Evolutionary conservation across 2,329 filamentous ascomycete genomes (phyloP), one percentile per base, ranked within the genome.

Genomic region (Setomelanomma holmii): DNA sequence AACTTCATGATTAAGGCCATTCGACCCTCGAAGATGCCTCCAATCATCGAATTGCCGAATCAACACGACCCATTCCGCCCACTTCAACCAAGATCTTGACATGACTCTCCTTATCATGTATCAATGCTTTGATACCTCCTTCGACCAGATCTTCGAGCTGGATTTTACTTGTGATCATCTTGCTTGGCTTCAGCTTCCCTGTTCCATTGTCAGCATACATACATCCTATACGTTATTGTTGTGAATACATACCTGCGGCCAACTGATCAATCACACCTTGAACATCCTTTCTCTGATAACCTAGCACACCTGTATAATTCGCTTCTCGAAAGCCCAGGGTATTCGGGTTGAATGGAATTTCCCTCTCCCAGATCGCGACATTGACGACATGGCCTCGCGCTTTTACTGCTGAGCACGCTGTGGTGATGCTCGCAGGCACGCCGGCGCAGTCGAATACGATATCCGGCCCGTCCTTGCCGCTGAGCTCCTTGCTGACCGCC

Each of bases 391-490:
- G 83, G 0, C 85, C 86, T 30, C 81, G 76, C 0, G 79, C 76
- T 42, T 79, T 76, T 2, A 85, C 80, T 0, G 81, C 77, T 17
- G 77, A 69, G 35, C 83, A 60, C 72, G 84, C 59, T 53, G 76
- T 74, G 14, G 49, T 62, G 8, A 75, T 47, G 45, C 69, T 82
- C 1, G 75, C 75, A n/a, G 81, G 77, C 17, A 87, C 83, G 5
- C 86, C 86, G 0, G 85, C 84, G 24, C 84, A 85, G 56, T 89
- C 85, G 55, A 87, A 86, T 0, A 83, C 81, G 1, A 87, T 76
- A 61, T 86, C 82, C 1, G 81, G 82, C 0, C 85, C 85, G 1
- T 75, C 70, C 0, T 76, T 73, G 2, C 76, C 76, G 5, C 79
- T 84, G 33, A 86, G 61, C 17, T 80, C 75, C 40, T 76, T 75